Evolutionary conservation across 106 monocot genomes (phyloP), one percentile per base, ranked within the genome.

Genomic region (Acanthochlamys bracteata): DNA sequence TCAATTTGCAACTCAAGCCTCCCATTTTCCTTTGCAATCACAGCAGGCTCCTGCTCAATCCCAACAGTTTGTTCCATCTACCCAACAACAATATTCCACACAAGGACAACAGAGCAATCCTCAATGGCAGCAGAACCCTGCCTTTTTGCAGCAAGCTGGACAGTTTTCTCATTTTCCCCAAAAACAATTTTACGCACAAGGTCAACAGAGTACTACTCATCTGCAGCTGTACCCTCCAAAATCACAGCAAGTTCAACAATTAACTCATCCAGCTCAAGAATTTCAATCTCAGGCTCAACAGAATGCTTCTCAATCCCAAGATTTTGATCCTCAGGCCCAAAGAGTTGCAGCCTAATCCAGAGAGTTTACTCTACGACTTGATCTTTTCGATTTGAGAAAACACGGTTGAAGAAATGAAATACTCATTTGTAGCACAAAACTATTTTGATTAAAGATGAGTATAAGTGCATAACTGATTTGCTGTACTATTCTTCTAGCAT

Each of bases 261-360:
- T 22, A 4, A 9, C 9, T 49, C 49, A 2, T 49, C 49, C 12
- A 10, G 10, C 49, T 2, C 49, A 49, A 17, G 49, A 49, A 17
- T 49, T 49, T 49, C 49, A 49, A 49, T 49, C 17, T 12, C 49
- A 2, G 17, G 17, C 17, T 14, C 49, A 49, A 9, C 49, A 57
- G 24, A 11, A 4, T 57, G 56, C 56, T 57, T 24, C 59, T 59
- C 25, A 59, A 27, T n/a, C 56, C 22, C 59, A 59, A 24, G 23
- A 59, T 11, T 42, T 63, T 43, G 19, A 17, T 63, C 43, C 63
- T 63, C 63, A 63, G 23, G 43, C 41, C 20, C 63, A 63, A 42
- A 42, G 45, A 23, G 42, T 42, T 43, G 63, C 63, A 19, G 63
- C 45, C 45, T 63, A 20, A 63, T 63, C 33, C 3, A 45, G 10